Base-by-base conservation (phyloP, 805 yeast genomes). In the Ogataea allantospora region DNA sequence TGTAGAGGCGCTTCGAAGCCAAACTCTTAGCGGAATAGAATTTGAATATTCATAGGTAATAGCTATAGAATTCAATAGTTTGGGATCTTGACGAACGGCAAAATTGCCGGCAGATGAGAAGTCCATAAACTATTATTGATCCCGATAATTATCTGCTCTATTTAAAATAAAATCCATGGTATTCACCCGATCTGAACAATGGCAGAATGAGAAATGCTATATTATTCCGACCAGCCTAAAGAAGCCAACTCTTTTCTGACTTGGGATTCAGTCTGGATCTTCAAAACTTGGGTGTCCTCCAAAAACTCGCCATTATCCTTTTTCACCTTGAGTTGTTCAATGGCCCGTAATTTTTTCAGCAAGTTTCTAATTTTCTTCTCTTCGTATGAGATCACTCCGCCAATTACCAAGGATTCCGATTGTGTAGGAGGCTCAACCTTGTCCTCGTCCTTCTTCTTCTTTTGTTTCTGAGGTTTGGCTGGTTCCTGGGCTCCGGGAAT, bases 281-380 rank as follows among this genome's bases (percentile, higher is more conserved):
- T 93, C 58, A 86, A 71, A 27, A 87, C 68, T 68, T 93, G 99
- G 21, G 98, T 93, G 54, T 83, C 95, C 66, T 93, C 99, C 51
- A 93, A 74, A 44, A 79, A 71, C 47, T 88, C 96, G 33, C 91
- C 95, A 39, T 68, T 70, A 7, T 83, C 84, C 65, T 86, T 88
- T 60, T 91, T 86, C 70, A 77, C 76, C 64, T 89, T 89, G 55
- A 93, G 74, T 37, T 79, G 80, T 62, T 89, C 95, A 52, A 93
- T 93, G n/a, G 99, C 97, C 57, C 98, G 77, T 47, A 91, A 74
- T 66, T 93, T 93, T 69, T 93, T 93, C 63, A 89, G 73, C 60
- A 93, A 72, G 21, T 93, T 80, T 60, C 99, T 77, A 47, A 88
- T 81, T 65, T 89, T 88, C 73, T 89, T 93, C 53, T 91, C 98